Conservation (phyloP, 371 early-diverging fungal species). For the Coemansia sp. region DNA sequence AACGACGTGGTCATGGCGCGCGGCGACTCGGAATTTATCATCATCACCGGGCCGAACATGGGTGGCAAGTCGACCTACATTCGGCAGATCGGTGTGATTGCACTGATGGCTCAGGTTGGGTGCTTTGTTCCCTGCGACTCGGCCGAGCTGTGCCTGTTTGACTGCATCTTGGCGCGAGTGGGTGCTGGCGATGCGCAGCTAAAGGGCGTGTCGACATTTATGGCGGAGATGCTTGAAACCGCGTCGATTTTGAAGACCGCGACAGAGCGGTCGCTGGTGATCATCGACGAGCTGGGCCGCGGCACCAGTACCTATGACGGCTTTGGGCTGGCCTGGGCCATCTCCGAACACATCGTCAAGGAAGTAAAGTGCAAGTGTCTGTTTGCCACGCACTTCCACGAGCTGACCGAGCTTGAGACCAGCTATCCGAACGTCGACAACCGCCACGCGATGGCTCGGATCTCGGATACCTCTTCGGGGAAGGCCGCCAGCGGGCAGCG, state of each 20-base stretch:
- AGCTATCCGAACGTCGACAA: slow-evolving; percentile 76
- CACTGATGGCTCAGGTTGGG: slow-evolving; percentile 97
- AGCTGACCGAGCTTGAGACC: slow-evolving; percentile 81
- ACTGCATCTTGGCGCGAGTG: slow-evolving; percentile 92
- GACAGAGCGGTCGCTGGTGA: slow-evolving; percentile 84
- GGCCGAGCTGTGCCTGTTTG: slow-evolving; percentile 82
- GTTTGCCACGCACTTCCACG: slow-evolving; percentile 99
- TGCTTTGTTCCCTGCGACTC: slow-evolving; percentile 94
- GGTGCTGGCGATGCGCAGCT: slow-evolving; percentile 96
- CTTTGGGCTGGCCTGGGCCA: slow-evolving; percentile 95
- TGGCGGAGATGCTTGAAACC: slow-evolving; percentile 99
- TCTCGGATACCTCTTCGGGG: slow-evolving; percentile 34
- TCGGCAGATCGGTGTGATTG: slow-evolving; percentile 82
- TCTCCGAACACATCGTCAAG: slow-evolving; percentile 89
- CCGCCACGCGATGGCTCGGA: slow-evolving; percentile 80
- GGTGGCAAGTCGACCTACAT: slow-evolving; percentile 95
- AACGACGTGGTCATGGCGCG: slow-evolving; percentile 79
- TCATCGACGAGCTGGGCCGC: slow-evolving; percentile 99
- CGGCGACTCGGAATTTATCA: slow-evolving; percentile 67
- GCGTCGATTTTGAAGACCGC: slow-evolving; percentile 90
- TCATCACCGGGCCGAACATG: slow-evolving; percentile 97
- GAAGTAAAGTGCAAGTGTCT: slow-evolving; percentile 76
- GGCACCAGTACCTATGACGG: slow-evolving; percentile 99
- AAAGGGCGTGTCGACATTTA: slow-evolving; percentile 97
- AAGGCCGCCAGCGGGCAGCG: slow-evolving; percentile 19